A percentile compares a stretch with the other conserved stretches of the same genome.
Evolutionary conservation across 306 rosid species (phyloP).

Genomic region (Ziziphus jujuba): DNA sequence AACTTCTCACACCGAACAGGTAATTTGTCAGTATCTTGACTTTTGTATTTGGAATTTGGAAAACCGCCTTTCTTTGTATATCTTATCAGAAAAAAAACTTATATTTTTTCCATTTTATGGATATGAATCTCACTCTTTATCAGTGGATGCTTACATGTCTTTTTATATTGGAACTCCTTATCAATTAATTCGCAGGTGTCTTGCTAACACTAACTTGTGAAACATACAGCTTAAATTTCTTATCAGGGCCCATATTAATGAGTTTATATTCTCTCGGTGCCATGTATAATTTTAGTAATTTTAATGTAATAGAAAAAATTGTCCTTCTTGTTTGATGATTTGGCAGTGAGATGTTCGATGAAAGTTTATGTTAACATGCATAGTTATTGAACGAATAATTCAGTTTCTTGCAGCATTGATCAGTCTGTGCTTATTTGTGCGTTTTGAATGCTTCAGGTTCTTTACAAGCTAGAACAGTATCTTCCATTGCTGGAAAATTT

Average conservation of each 20-base stretch:
- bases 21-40: constrained; percentile 17
- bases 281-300: background rate
- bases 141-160: background rate
- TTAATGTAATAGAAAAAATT: background rate
- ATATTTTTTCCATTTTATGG: background rate
- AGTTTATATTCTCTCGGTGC: background rate
- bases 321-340: background rate
- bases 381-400: background rate
- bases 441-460: constrained; percentile 47
- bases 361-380: background rate
- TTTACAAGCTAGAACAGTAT: constrained; percentile 63
- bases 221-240: background rate
- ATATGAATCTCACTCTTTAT: background rate
- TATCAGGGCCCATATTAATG: background rate
- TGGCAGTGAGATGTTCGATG: too few species aligned
- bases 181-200: too few species aligned
- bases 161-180: background rate
- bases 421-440: constrained; percentile 10
- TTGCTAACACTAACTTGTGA: background rate
- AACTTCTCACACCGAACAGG: constrained; percentile 68
- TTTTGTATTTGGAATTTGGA: background rate
- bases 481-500: constrained; percentile 71
- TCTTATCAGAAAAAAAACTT: background rate
- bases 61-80: too few species aligned
- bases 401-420: background rate